Base-by-base conservation (phyloP, 768 basidiomycete species). In the Leccinum ochraceum region DNA sequence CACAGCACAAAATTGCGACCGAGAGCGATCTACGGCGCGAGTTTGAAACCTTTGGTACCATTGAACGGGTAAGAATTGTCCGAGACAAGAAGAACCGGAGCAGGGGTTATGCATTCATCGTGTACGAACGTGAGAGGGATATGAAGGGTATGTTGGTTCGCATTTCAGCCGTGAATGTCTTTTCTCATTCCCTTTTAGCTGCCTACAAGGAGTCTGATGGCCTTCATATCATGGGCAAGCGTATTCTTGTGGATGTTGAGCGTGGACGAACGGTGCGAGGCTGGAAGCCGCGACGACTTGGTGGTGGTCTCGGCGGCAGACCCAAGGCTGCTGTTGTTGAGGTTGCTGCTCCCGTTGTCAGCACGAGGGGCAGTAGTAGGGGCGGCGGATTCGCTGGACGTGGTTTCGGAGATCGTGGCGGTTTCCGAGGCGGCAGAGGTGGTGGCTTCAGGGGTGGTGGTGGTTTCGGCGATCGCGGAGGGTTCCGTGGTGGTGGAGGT, bases 171-270 rank as follows among this genome's bases (percentile, higher is more conserved):
- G 58, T 60, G 60, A 37, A 30, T 22, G 16, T 53, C 54, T 66
- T 50, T 65, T 65, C 59, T 68, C 54, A 69, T 51, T 57, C 65
- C 58, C 59, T 46, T 51, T 60, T 65, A 91, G 89, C 90, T 64
- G 97, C 96, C 14, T 99, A 98, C 83, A 98, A 98, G 77, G 97
- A 98, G 74, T 98, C 95, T 20, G 96, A 98, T 69, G 93, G 95
- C 24, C 83, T 99, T 49, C 92, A 94, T 63, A 94, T 99, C 66
- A 92, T 95, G 83, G 93, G 94, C 69, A 97, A 97, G 75, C 85
- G 91, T 67, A 95, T 98, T 65, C 82, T 98, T 37, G 96, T 99
- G 55, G 97, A 99, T 71, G 97, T 99, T 63, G 97, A 99, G 76
- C 89, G 97, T 37, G 97, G 97, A 20, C 86, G 97, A 53, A 99